Conservation (phyloP, 228 moss, liverwort and hornwort genomes). For the Sphagnum fallax region DNA sequence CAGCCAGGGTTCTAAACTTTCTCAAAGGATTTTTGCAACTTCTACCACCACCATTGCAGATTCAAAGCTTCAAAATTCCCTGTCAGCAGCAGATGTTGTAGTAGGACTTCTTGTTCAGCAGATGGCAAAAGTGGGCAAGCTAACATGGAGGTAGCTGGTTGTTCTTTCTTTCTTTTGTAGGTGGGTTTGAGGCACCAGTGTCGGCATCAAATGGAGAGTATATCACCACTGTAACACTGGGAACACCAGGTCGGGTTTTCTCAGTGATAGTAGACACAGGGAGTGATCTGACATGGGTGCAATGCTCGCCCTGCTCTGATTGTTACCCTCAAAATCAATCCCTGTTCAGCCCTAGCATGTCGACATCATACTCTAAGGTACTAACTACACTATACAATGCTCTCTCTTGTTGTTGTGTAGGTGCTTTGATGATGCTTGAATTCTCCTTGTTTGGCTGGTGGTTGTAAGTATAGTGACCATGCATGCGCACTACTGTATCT, state of each 20-base stretch:
- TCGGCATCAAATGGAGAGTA: slow-evolving; percentile 54
- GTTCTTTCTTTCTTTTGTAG: slow-evolving; percentile 8
- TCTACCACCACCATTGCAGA: background rate
- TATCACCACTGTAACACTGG: slow-evolving; percentile 50
- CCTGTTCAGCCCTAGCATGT: slow-evolving; percentile 51
- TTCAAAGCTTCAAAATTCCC: background rate
- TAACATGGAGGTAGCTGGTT: background rate
- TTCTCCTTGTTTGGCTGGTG: too few species aligned
- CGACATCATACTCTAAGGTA: slow-evolving; percentile 40
- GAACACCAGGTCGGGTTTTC: slow-evolving; percentile 60
- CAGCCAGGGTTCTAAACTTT: background rate
- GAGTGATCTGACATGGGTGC: slow-evolving; percentile 84
- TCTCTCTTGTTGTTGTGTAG: too few species aligned
- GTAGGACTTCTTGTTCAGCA: background rate
- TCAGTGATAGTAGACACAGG: slow-evolving; percentile 87
- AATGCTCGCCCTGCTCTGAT: slow-evolving; percentile 51
- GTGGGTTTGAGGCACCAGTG: slow-evolving; percentile 42
- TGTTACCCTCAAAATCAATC: slow-evolving; percentile 63
- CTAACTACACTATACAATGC: too few species aligned
- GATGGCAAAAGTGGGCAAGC: background rate
- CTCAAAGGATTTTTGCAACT: background rate
- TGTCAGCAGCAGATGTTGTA: background rate
- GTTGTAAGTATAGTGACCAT: too few species aligned
- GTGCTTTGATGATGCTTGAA: too few species aligned
- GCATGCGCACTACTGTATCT: background rate